phyloP scores from a whole-genome alignment of 257 asterid species.

The Leonotis leonurus region DNA sequence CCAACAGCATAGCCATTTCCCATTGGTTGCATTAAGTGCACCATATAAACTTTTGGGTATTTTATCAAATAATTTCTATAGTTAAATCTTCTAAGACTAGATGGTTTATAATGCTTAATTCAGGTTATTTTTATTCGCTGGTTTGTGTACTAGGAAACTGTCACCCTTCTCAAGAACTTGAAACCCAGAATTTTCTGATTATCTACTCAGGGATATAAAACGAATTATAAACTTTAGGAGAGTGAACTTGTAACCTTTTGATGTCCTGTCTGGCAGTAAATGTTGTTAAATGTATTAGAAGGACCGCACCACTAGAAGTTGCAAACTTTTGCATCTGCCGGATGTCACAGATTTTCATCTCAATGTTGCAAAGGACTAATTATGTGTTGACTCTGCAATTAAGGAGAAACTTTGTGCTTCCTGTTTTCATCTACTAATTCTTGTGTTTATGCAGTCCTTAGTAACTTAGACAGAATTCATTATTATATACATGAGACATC shows the following conservation, averaged over 20 bases:
- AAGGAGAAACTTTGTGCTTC: not conserved
- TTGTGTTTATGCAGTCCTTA: conserved; percentile 1
- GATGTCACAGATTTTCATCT: not conserved
- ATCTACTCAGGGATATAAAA: not conserved
- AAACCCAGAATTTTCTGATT: not conserved
- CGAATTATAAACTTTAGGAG: not conserved
- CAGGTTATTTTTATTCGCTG: too few species aligned
- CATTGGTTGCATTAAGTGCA: not conserved
- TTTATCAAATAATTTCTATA: not conserved
- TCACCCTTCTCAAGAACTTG: not conserved
- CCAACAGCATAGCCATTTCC: not conserved
- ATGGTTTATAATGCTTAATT: too few species aligned
- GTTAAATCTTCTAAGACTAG: not conserved
- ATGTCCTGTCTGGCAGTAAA: not conserved
- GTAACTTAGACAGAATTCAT: not conserved
- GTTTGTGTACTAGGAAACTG: not conserved
- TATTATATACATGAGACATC: not conserved
- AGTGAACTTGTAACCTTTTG: not conserved
- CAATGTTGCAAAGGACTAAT: not conserved
- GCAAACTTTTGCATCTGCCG: not conserved
- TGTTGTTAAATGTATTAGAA: not conserved
- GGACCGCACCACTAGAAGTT: not conserved
- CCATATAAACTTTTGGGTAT: not conserved
- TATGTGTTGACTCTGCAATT: not conserved
- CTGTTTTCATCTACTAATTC: not conserved